These are phyloP conservation scores for Xylaria sp. DNA, from an alignment of 2,329 filamentous ascomycete species.

Conservation along the genomic window DNA sequence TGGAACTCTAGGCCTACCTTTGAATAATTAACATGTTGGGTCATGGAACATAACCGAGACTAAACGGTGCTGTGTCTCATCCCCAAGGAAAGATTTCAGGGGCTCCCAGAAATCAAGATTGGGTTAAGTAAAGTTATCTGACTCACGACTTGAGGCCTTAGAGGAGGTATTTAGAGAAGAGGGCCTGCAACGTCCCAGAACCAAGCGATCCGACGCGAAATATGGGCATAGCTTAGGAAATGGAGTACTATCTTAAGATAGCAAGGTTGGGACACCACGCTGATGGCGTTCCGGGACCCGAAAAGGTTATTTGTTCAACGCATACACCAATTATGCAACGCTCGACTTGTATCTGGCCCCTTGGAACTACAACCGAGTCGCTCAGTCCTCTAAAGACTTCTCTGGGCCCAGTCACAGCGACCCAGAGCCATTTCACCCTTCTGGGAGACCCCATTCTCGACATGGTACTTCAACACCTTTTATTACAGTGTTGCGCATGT, in stretches of 20 bases:
- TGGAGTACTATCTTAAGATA: neutral
- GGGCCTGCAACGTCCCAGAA: neutral
- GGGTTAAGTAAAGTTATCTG: neutral
- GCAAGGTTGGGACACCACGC: neutral
- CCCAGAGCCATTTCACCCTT: constrained; percentile 3
- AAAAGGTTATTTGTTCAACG: neutral
- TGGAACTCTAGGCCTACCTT: neutral
- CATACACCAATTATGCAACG: neutral
- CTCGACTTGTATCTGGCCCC: neutral
- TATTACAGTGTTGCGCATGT: constrained; percentile 11
- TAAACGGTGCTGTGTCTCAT: neutral
- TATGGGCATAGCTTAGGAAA: neutral
- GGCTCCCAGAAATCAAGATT: neutral
- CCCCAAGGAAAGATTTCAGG: neutral
- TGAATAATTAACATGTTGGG: too few relatives aligned
- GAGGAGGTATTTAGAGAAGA: neutral
- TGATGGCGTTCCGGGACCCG: neutral
- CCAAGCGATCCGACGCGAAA: neutral
- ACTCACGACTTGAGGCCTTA: neutral
- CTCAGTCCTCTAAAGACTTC: constrained; percentile 23
- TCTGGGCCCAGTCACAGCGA: constrained; percentile 16
- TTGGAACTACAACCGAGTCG: neutral
- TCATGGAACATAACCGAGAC: neutral
- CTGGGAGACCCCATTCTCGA: constrained; percentile 18
- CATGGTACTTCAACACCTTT: neutral